phyloP scores from a whole-genome alignment of 2,329 filamentous ascomycete species.

The Rhynchosporium secalis region DNA sequence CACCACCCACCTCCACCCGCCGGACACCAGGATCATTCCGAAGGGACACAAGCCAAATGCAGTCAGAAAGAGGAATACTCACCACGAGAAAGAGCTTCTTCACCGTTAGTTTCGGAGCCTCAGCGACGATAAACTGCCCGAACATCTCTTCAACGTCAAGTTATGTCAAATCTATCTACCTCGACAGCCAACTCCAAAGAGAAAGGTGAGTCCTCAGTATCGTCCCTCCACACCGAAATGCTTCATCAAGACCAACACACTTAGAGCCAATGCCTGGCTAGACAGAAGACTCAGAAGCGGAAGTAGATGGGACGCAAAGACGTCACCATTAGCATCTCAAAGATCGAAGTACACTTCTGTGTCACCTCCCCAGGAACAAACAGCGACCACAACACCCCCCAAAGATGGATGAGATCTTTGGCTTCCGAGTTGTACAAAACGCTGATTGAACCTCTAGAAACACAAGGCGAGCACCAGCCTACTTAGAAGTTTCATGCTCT shows the following conservation, averaged over 20 bases:
- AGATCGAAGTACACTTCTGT: conserved; percentile 10
- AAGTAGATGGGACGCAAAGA: conserved; percentile 3
- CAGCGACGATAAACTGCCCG: not conserved
- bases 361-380: conserved; percentile 9
- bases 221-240: conserved; percentile 6
- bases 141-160: conserved; percentile 9
- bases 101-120: not conserved
- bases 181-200: conserved; percentile 8
- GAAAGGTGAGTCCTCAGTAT: conserved; percentile 6
- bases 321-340: not conserved
- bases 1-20: not conserved
- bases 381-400: not conserved
- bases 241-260: conserved; percentile 1
- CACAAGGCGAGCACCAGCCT: conserved; percentile 7
- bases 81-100: conserved; percentile 9
- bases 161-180: conserved; percentile 6
- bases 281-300: not conserved
- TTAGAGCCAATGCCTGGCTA: not conserved
- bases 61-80: conserved; percentile 8
- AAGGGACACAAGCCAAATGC: conserved; percentile 8
- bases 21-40: not conserved
- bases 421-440: conserved; percentile 4
- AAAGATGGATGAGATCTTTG: not conserved
- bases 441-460: conserved; percentile 5
- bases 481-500: not conserved